These are phyloP conservation scores for Ramaria sp. DNA, from an alignment of 768 basidiomycete species.

Conservation along the genomic window DNA sequence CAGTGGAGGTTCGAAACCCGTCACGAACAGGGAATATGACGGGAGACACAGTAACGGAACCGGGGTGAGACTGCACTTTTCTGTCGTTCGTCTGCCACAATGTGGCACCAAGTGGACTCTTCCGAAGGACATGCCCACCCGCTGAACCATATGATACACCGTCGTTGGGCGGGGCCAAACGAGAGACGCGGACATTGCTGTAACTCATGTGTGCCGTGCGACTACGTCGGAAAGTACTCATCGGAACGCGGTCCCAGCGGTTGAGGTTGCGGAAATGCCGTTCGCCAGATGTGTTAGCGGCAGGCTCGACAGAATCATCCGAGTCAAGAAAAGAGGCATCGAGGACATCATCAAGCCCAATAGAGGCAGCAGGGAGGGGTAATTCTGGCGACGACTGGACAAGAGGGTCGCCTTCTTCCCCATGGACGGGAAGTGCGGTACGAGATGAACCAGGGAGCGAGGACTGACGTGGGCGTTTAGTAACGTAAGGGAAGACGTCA, in stretches of 20 bases:
- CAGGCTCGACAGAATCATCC: conserved; percentile 26
- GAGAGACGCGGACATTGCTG: neutral
- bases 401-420: conserved; percentile 14
- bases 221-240: conserved; percentile 61
- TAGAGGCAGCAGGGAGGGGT: conserved; percentile 34
- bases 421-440: conserved; percentile 10
- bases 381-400: conserved; percentile 24
- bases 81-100: conserved; percentile 28
- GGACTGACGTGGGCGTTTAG: conserved; percentile 9
- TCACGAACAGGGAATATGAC: conserved; percentile 41
- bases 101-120: conserved; percentile 44
- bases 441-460: conserved; percentile 6
- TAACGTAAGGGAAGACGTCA: conserved; percentile 4
- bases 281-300: conserved; percentile 21
- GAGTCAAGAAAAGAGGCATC: conserved; percentile 62
- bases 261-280: conserved; percentile 38
- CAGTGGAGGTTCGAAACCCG: conserved; percentile 46
- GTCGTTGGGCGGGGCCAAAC: conserved; percentile 11
- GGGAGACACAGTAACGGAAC: conserved; percentile 35
- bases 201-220: conserved; percentile 16
- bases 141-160: conserved; percentile 15
- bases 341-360: conserved; percentile 66
- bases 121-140: conserved; percentile 36
- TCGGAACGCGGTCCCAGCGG: conserved; percentile 67
- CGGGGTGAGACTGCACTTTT: conserved; percentile 22